phyloP scores from a whole-genome alignment of 768 basidiomycete species.

The Leccinum boreale region DNA sequence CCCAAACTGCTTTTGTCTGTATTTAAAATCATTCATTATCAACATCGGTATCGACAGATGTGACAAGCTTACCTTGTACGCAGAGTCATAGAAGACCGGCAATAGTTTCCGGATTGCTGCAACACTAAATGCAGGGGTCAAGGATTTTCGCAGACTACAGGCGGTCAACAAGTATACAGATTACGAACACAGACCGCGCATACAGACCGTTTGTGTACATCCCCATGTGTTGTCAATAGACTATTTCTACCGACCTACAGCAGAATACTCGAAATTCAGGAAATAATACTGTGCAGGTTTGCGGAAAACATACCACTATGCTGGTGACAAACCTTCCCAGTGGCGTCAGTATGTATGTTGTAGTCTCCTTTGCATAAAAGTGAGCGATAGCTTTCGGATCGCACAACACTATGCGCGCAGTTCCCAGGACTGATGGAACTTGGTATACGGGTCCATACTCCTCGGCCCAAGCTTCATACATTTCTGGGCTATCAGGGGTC shows the following conservation, averaged over 20 bases:
- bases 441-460: slow-evolving; percentile 46
- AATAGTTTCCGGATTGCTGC: slow-evolving; percentile 36
- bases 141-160: slow-evolving; percentile 30
- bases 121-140: slow-evolving; percentile 40
- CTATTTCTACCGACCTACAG: slow-evolving; percentile 9
- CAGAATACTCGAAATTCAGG: not conserved
- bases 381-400: slow-evolving; percentile 52
- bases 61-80: slow-evolving; percentile 33
- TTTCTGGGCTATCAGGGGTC: slow-evolving; percentile 28
- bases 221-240: slow-evolving; percentile 19
- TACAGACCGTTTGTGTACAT: slow-evolving; percentile 14
- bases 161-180: not conserved
- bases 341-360: slow-evolving; percentile 27
- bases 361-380: slow-evolving; percentile 51
- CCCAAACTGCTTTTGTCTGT: slow-evolving; percentile 32
- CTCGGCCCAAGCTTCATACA: slow-evolving; percentile 47
- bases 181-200: not conserved
- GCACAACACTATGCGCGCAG: slow-evolving; percentile 35
- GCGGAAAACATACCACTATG: slow-evolving; percentile 19
- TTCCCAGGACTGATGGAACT: slow-evolving; percentile 40
- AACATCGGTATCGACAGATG: no score
- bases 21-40: not conserved
- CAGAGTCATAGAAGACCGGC: slow-evolving; percentile 37
- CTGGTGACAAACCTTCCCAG: slow-evolving; percentile 28
- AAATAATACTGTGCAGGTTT: no score